phyloP scores from a whole-genome alignment of 108 stramenopile genomes.

The Cylindrotheca fusiformis region DNA sequence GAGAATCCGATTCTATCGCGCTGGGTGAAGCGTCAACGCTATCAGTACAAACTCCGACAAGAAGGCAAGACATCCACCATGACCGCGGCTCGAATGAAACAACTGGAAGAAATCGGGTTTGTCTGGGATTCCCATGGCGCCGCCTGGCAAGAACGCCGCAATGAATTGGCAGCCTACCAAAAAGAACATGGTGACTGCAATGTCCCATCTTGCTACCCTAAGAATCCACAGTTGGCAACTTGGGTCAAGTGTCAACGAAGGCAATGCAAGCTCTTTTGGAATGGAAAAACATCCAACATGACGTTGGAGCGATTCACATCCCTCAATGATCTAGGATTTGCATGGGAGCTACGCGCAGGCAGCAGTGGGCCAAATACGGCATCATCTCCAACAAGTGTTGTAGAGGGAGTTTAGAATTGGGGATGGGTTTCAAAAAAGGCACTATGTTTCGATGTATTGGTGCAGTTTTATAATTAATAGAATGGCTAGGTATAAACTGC shows the following conservation, averaged over 20 bases:
- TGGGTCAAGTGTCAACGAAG: too few relatives aligned
- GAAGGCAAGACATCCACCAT: constrained; percentile 30
- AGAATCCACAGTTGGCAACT: too few relatives aligned
- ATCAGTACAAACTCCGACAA: constrained; percentile 24
- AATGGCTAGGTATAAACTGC: too few relatives aligned
- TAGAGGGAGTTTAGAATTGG: too few relatives aligned
- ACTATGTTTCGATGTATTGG: too few relatives aligned
- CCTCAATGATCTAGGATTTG: neutral
- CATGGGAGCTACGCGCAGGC: neutral
- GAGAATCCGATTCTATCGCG: constrained; percentile 19
- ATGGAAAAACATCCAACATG: neutral
- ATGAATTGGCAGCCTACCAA: constrained; percentile 28
- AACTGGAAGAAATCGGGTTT: too few relatives aligned
- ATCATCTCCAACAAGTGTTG: too few relatives aligned
- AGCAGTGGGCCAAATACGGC: too few relatives aligned
- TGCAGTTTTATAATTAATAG: too few relatives aligned
- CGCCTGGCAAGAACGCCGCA: constrained; percentile 29
- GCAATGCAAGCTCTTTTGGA: too few relatives aligned
- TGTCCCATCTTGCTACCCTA: constrained; percentile 28
- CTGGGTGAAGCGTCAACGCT: constrained; percentile 35
- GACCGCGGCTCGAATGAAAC: constrained; percentile 13
- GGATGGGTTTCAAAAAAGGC: too few relatives aligned
- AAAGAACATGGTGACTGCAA: constrained; percentile 24
- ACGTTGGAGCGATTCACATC: neutral
- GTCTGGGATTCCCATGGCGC: constrained; percentile 36